Evolutionary conservation across 2,329 filamentous ascomycete genomes (phyloP).

Genomic region (Calonectria henricotiae): DNA sequence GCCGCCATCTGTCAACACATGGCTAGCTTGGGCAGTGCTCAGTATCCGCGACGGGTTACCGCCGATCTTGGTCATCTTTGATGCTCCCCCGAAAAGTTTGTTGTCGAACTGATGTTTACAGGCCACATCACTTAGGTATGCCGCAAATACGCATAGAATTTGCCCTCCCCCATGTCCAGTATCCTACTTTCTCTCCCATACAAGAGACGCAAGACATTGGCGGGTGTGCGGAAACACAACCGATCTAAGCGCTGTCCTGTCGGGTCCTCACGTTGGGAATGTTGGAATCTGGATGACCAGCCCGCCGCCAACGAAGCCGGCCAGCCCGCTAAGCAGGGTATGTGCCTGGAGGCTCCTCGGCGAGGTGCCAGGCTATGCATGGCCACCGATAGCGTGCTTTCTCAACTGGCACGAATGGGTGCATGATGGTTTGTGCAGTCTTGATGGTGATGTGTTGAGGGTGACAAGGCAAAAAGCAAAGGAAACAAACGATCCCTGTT

Average conservation of each 20-base stretch:
- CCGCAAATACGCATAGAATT: slow-evolving; percentile 12
- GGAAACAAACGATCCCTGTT: slow-evolving; percentile 33
- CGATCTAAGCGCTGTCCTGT: slow-evolving; percentile 32
- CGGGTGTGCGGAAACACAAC: slow-evolving; percentile 32
- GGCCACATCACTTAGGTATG: background rate
- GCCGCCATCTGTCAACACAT: slow-evolving; percentile 28
- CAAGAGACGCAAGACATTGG: slow-evolving; percentile 36
- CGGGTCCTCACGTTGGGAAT: slow-evolving; percentile 32
- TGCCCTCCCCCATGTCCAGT: background rate
- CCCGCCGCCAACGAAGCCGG: slow-evolving; percentile 16
- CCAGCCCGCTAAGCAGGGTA: slow-evolving; percentile 26
- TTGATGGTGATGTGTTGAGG: slow-evolving; percentile 25
- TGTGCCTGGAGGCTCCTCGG: slow-evolving; percentile 25
- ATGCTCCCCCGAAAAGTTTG: slow-evolving; percentile 13
- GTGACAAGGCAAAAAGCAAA: slow-evolving; percentile 7
- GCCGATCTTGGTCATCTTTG: slow-evolving; percentile 25
- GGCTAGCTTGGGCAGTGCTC: slow-evolving; percentile 21
- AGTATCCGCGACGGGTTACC: slow-evolving; percentile 12
- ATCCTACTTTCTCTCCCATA: slow-evolving; percentile 25
- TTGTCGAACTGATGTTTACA: slow-evolving; percentile 13
- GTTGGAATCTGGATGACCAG: slow-evolving; percentile 35
- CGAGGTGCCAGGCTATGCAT: slow-evolving; percentile 19
- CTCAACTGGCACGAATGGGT: slow-evolving; percentile 6
- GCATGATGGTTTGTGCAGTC: slow-evolving; percentile 5
- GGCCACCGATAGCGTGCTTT: slow-evolving; percentile 29